phyloP scores from a whole-genome alignment of 1,284 basidiomycete genomes.

The Fomitopsis betulina region DNA sequence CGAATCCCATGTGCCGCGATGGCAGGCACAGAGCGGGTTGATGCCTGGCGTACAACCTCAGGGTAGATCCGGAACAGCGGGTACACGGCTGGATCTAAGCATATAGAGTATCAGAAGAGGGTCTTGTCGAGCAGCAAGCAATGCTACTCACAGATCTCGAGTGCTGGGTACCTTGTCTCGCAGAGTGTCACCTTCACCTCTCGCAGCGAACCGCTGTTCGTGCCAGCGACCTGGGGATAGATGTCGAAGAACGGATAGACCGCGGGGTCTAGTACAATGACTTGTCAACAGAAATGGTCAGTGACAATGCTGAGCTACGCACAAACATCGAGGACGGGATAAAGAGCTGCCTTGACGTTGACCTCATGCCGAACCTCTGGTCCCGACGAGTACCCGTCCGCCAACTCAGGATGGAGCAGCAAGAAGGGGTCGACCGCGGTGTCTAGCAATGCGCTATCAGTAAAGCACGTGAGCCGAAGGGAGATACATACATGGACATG shows the following conservation, averaged over 20 bases:
- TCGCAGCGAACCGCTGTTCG: constrained; percentile 15
- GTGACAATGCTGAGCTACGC: neutral
- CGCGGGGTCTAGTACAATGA: constrained; percentile 15
- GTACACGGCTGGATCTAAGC: constrained; percentile 30
- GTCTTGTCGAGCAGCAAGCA: too few relatives aligned
- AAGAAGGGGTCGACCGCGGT: constrained; percentile 12
- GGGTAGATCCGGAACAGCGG: constrained; percentile 3
- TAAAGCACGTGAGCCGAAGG: too few relatives aligned
- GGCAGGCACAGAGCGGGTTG: neutral
- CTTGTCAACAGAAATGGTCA: too few relatives aligned
- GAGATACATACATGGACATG: constrained; percentile 7
- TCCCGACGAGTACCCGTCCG: neutral
- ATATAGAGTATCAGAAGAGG: neutral
- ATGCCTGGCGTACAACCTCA: neutral
- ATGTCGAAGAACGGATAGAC: constrained; percentile 39
- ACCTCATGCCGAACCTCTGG: neutral
- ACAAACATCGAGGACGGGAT: constrained; percentile 15
- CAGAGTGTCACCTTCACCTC: neutral
- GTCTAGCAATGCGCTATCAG: constrained; percentile 5
- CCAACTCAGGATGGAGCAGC: constrained; percentile 1
- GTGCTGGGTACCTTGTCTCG: neutral
- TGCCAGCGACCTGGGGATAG: constrained; percentile 28
- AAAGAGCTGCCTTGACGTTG: neutral
- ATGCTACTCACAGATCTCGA: neutral
- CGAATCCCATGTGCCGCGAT: neutral